A percentile compares a stretch with the other conserved stretches of the same genome.
Evolutionary conservation across 139 green algal genomes (phyloP).

Genomic region (Raphidocelis subcapitata): DNA sequence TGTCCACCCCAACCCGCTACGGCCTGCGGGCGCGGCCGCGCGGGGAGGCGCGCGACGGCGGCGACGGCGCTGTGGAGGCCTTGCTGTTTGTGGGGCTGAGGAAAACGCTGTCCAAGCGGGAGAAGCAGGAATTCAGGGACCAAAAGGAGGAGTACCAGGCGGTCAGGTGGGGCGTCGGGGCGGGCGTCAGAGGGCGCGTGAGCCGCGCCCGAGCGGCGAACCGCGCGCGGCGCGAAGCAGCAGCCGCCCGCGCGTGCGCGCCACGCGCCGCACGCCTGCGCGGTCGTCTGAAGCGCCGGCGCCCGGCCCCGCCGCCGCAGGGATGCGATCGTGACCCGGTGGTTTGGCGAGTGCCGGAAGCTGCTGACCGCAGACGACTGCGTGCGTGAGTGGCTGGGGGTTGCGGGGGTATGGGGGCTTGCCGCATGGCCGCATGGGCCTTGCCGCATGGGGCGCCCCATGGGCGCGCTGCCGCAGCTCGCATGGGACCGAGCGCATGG

Average conservation of each 20-base stretch:
- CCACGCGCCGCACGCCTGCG: not conserved
- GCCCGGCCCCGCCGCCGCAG: too few species aligned
- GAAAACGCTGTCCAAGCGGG: conserved; percentile 43
- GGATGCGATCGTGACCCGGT: too few species aligned
- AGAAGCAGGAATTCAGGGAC: conserved; percentile 39
- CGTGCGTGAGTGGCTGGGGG: too few species aligned
- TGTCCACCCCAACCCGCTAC: too few species aligned
- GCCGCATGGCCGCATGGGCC: too few species aligned
- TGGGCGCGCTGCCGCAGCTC: too few species aligned
- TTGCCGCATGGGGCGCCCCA: too few species aligned
- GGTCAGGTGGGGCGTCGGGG: conserved; percentile 1
- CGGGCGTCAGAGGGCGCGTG: not conserved
- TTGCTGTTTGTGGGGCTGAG: conserved; percentile 51
- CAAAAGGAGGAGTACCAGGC: conserved; percentile 3
- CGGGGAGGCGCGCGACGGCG: not conserved
- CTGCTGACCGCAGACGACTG: too few species aligned
- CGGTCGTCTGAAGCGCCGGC: not conserved
- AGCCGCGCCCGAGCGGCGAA: not conserved
- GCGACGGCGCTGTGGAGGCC: conserved; percentile 19
- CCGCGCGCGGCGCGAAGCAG: not conserved
- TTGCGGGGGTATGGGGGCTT: too few species aligned
- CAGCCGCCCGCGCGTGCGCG: not conserved
- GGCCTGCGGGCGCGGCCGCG: not conserved
- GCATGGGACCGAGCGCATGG: too few species aligned
- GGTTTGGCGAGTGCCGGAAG: too few species aligned